Percentiles rank a stretch among this genome's conserved stretches.
Conservation (phyloP, 2,329 filamentous ascomycete species). For the Blastomyces gilchristii region DNA sequence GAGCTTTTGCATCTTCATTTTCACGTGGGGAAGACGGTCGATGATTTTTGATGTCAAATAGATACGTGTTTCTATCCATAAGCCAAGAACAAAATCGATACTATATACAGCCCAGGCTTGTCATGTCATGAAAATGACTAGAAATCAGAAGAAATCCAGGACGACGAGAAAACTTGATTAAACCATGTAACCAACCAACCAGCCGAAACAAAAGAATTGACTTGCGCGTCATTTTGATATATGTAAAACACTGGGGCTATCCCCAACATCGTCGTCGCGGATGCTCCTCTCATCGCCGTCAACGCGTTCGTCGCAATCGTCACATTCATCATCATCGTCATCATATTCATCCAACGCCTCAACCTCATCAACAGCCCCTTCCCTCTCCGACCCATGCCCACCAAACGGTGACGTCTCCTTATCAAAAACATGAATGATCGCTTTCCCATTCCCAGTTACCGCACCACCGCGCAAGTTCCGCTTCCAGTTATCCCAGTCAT, state of each 20-base stretch:
- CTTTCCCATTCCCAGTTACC: slow-evolving; percentile 55
- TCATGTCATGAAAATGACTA: too few relatives aligned
- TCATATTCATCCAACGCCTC: slow-evolving; percentile 70
- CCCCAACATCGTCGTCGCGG: neutral
- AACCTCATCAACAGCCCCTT: slow-evolving; percentile 76
- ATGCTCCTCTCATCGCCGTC: slow-evolving; percentile 14
- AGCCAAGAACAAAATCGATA: too few relatives aligned
- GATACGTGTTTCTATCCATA: too few relatives aligned
- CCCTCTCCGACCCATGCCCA: slow-evolving; percentile 46
- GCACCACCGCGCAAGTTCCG: slow-evolving; percentile 49
- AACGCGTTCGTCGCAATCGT: slow-evolving; percentile 6
- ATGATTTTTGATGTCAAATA: too few relatives aligned
- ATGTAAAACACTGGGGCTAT: slow-evolving; percentile 1
- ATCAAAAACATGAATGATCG: slow-evolving; percentile 75
- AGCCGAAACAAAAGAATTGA: neutral
- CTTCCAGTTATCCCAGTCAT: slow-evolving; percentile 79
- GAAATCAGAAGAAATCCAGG: too few relatives aligned
- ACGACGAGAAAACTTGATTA: too few relatives aligned
- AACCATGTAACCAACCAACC: neutral
- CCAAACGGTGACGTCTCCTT: slow-evolving; percentile 46
- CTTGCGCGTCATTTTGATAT: neutral
- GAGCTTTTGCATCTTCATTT: too few relatives aligned
- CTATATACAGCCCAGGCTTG: too few relatives aligned
- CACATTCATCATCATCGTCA: slow-evolving; percentile 11
- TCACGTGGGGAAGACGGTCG: too few relatives aligned